Evolutionary conservation across 2,329 filamentous ascomycete species (phyloP).

Genomic region (Alternaria ethzedia): DNA sequence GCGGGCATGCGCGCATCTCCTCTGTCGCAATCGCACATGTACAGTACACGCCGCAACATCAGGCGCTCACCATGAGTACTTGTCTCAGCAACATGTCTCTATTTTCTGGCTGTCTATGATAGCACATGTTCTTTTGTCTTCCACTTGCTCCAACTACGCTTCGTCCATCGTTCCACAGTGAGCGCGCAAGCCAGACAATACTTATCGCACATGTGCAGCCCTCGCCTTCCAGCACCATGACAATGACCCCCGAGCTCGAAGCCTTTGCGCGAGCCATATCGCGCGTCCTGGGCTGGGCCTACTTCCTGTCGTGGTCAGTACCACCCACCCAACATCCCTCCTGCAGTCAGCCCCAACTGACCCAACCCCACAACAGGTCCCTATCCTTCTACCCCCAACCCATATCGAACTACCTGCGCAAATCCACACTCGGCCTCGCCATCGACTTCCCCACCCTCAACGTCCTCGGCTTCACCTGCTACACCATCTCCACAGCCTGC

Average conservation of each 20-base stretch:
- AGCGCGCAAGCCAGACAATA: not conserved
- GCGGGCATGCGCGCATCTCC: slow-evolving; percentile 6
- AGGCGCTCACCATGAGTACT: slow-evolving; percentile 17
- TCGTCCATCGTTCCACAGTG: not conserved
- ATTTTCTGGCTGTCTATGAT: slow-evolving; percentile 2
- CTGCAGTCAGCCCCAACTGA: not conserved
- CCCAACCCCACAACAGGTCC: slow-evolving; percentile 61
- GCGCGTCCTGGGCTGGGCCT: slow-evolving; percentile 45
- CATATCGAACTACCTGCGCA: slow-evolving; percentile 76
- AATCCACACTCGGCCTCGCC: slow-evolving; percentile 80
- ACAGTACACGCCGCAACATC: slow-evolving; percentile 21
- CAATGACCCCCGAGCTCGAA: slow-evolving; percentile 21
- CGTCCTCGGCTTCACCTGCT: slow-evolving; percentile 72
- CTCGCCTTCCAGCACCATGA: not conserved
- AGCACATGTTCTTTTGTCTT: not conserved
- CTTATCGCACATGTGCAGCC: slow-evolving; percentile 4
- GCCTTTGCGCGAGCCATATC: slow-evolving; percentile 43
- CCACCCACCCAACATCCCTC: not conserved
- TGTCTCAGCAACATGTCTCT: slow-evolving; percentile 9
- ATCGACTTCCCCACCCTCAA: slow-evolving; percentile 88
- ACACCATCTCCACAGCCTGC: slow-evolving; percentile 74
- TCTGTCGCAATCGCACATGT: slow-evolving; percentile 16
- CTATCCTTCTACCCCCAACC: slow-evolving; percentile 92
- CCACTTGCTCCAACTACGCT: not conserved
- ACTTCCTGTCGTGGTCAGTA: slow-evolving; percentile 45